Percentiles rank a stretch among this genome's conserved stretches.
phyloP scores from a whole-genome alignment of 2,329 filamentous ascomycete species.

The Microcyclospora tardicrescens region DNA sequence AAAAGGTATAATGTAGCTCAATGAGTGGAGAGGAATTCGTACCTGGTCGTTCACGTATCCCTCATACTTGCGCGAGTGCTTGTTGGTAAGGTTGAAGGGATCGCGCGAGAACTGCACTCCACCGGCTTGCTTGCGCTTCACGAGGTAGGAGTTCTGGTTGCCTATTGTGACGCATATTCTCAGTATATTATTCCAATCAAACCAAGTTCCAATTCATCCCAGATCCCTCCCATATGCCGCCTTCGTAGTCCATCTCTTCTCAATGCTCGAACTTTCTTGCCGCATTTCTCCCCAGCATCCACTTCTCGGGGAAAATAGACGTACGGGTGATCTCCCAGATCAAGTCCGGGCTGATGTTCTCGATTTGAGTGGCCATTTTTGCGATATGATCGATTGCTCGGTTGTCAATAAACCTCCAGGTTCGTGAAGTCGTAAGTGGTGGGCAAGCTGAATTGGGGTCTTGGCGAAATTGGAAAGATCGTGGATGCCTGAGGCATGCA shows the following conservation, averaged over 20 bases:
- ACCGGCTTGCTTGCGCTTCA: slow-evolving; percentile 71
- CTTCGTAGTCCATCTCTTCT: slow-evolving; percentile 1
- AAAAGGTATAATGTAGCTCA: slow-evolving; percentile 2
- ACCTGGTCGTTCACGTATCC: slow-evolving; percentile 93
- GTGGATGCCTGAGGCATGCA: no score
- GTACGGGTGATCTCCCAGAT: slow-evolving; percentile 92
- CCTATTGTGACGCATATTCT: slow-evolving; percentile 37
- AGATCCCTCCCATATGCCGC: slow-evolving; percentile 1
- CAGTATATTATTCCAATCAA: slow-evolving; percentile 8
- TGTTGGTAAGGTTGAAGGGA: slow-evolving; percentile 84
- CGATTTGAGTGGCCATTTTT: slow-evolving; percentile 39
- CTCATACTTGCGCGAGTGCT: slow-evolving; percentile 84
- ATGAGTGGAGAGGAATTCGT: slow-evolving; percentile 21
- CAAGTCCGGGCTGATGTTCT: slow-evolving; percentile 75
- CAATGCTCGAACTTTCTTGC: not conserved
- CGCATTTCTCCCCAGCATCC: slow-evolving; percentile 1
- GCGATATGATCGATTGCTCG: slow-evolving; percentile 25
- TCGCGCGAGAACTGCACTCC: slow-evolving; percentile 87
- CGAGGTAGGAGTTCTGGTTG: slow-evolving; percentile 77
- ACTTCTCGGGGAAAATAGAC: slow-evolving; percentile 33
- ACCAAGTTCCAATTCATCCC: slow-evolving; percentile 1
- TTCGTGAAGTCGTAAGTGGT: not conserved
- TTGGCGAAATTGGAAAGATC: no score
- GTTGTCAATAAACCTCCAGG: not conserved
- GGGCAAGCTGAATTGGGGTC: no score